Evolutionary conservation across 495 filamentous ascomycete species (phyloP).

Genomic region (Penicillium ucsense): DNA sequence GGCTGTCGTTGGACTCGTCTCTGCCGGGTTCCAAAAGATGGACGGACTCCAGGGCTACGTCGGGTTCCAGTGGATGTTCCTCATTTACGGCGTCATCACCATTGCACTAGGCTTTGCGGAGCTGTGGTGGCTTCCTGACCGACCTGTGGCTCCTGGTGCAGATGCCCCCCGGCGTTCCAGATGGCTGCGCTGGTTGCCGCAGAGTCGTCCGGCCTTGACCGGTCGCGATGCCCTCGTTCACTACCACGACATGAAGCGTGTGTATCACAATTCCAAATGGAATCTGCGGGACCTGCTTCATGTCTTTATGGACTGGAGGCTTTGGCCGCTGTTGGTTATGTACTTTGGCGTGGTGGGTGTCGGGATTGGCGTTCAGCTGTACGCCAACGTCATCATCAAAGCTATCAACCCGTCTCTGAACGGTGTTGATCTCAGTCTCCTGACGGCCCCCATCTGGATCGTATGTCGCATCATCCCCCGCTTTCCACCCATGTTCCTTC

Average conservation of each 20-base stretch:
- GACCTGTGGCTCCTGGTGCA: constrained; percentile 60
- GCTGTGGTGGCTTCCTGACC: constrained; percentile 86
- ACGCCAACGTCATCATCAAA: constrained; percentile 77
- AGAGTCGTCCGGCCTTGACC: constrained; percentile 56
- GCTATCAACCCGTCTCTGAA: constrained; percentile 64
- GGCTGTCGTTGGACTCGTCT: constrained; percentile 80
- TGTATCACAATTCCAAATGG: constrained; percentile 68
- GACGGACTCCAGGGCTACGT: constrained; percentile 67
- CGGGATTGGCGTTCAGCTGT: constrained; percentile 79
- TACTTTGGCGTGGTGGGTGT: constrained; percentile 93
- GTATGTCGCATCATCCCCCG: constrained; percentile 33
- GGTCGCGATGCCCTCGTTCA: constrained; percentile 75
- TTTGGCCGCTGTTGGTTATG: constrained; percentile 81
- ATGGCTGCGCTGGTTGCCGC: constrained; percentile 50
- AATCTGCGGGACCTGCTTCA: constrained; percentile 51
- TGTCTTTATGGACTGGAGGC: constrained; percentile 72
- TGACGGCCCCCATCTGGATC: constrained; percentile 89
- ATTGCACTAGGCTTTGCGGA: constrained; percentile 59
- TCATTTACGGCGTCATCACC: constrained; percentile 72
- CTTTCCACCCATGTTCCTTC: too few relatives aligned
- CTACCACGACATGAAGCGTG: constrained; percentile 73
- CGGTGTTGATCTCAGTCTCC: constrained; percentile 65
- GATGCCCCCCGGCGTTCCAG: constrained; percentile 23
- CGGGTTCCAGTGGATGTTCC: constrained; percentile 93
- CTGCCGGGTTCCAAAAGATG: constrained; percentile 86